Evolutionary conservation across 352 stramenopile genomes (phyloP), one percentile per base, ranked within the genome.

Genomic region (Phytophthora colocasiae): DNA sequence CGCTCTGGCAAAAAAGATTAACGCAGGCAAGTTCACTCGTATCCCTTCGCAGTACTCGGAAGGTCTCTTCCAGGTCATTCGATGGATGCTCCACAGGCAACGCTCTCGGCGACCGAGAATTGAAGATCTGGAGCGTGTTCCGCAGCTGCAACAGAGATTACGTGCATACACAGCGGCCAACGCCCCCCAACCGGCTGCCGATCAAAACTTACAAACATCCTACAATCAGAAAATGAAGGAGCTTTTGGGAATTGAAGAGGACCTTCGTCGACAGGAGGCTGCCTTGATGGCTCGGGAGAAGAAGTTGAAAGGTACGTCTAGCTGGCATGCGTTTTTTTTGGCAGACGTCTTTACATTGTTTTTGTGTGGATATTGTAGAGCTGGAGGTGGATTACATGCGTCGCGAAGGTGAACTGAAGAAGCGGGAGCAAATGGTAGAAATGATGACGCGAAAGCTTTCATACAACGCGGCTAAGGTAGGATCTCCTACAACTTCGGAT

Each of bases 1-100:
- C 24, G 89, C 92, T 54, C 72, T 98, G 15, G 92, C 93, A 31
- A 96, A 97, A 71, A 98, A 97, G 61, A 98, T 98, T 74, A 98
- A 97, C 56, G 87, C 89, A 26, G 90, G 92, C 69, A 95, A 95
- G 65, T 97, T 98, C 62, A 82, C 81, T 26, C 87, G 90, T 27
- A 98, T 98, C 61, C 92, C 93, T 9, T 80, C 83, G 31, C 79
- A 92, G 58, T 98, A 98, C 81, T 96, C 87, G 40, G 91, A 97
- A 55, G 88, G 90, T 1, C 80, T 97, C 7, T 95, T 97, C 70
- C 87, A 95, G 69, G 87, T 92, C 27, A 96, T 97, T 53, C 81
- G 88, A 32, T 96, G 89, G 87, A 97, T 97, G 90, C 81, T 97
- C 44, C 88, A 96, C 67, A 78, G 88, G 24, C 88, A 88, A 77